Conservation (phyloP, 1,284 basidiomycete species). For the Pholiota adiposa region DNA sequence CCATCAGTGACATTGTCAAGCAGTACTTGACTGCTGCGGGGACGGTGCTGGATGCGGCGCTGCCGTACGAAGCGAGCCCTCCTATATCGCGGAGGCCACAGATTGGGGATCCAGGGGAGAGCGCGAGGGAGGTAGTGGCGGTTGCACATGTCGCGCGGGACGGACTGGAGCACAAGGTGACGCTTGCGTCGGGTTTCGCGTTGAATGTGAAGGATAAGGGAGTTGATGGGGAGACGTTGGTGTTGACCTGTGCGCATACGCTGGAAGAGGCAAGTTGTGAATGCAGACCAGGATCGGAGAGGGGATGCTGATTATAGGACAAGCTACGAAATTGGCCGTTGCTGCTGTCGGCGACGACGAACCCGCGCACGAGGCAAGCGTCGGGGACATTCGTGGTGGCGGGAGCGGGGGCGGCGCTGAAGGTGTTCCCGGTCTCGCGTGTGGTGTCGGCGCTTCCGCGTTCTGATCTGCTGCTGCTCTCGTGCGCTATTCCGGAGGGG, state of each 20-base stretch:
- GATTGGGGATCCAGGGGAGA: constrained; percentile 17
- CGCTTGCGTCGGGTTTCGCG: constrained; percentile 67
- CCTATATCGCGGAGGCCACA: constrained; percentile 34
- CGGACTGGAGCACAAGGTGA: constrained; percentile 47
- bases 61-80: constrained; percentile 58
- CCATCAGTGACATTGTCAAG: constrained; percentile 33
- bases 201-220: constrained; percentile 36
- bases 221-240: constrained; percentile 38
- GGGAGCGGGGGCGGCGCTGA: constrained; percentile 28
- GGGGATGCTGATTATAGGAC: neutral
- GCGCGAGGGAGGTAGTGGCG: constrained; percentile 46
- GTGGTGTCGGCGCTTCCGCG: constrained; percentile 62
- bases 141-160: constrained; percentile 61
- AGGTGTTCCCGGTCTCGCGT: constrained; percentile 49
- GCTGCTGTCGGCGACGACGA: constrained; percentile 27
- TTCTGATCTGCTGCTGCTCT: constrained; percentile 62
- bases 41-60: constrained; percentile 43
- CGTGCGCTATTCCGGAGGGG: constrained; percentile 33
- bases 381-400: constrained; percentile 51
- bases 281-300: neutral
- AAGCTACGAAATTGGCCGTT: constrained; percentile 52
- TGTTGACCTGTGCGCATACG: constrained; percentile 73
- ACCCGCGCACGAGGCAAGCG: constrained; percentile 21
- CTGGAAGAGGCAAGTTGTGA: constrained; percentile 55
- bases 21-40: constrained; percentile 48